Conservation (phyloP, 2,329 filamentous ascomycete genomes). For the Colletotrichum paranaense region DNA sequence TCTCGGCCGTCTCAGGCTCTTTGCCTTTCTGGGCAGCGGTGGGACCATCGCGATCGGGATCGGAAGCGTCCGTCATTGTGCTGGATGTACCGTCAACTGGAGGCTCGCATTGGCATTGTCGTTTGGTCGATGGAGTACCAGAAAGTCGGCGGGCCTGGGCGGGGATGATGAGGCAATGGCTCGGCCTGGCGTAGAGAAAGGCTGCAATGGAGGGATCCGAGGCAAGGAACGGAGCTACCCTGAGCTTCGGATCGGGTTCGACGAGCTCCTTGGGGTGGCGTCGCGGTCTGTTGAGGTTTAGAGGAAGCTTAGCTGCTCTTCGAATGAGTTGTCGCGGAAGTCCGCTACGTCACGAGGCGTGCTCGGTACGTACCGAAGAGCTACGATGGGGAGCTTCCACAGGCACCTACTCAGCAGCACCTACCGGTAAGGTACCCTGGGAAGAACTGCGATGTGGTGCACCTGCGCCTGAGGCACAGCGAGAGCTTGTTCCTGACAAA, state of each 20-base stretch:
- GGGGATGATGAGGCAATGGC: not conserved
- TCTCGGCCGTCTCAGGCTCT: slow-evolving; percentile 13
- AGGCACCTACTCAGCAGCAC: not conserved
- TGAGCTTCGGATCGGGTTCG: slow-evolving; percentile 1
- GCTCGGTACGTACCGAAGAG: slow-evolving; percentile 21
- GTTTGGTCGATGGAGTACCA: not conserved
- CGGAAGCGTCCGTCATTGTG: slow-evolving; percentile 53
- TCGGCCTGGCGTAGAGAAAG: not conserved
- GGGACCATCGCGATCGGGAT: slow-evolving; percentile 19
- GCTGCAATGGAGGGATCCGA: not conserved
- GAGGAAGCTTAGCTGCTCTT: slow-evolving; percentile 21
- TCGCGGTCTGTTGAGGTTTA: not conserved
- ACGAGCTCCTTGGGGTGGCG: slow-evolving; percentile 11
- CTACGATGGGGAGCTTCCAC: not conserved
- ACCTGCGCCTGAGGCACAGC: slow-evolving; percentile 3
- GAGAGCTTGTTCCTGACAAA: not conserved
- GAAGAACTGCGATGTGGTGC: no score
- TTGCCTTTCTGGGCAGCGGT: slow-evolving; percentile 31
- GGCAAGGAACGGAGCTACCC: not conserved
- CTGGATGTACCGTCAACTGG: slow-evolving; percentile 39
- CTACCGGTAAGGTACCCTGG: no score
- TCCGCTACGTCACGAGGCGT: slow-evolving; percentile 34
- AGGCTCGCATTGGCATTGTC: slow-evolving; percentile 21
- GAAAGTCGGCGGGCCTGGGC: not conserved
- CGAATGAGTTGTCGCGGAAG: not conserved